These are phyloP conservation scores for Casuarina cunninghamiana DNA, from an alignment of 306 rosid genomes.

Conservation along the genomic window DNA sequence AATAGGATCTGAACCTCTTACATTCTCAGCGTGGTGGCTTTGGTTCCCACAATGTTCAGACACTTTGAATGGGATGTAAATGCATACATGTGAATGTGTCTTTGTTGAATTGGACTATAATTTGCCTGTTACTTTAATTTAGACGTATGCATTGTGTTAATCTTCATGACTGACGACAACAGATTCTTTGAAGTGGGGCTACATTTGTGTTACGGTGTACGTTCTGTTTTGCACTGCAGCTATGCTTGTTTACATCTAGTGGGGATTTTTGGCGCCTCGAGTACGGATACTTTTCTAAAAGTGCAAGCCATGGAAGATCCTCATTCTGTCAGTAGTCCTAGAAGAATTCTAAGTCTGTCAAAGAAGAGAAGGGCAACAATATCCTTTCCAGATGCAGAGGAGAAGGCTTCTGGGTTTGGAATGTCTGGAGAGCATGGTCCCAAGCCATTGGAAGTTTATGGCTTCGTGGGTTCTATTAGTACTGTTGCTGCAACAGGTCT, in stretches of 20 bases:
- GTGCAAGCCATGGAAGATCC: constrained; percentile 64
- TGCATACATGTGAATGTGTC: not conserved
- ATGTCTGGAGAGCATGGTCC: constrained; percentile 75
- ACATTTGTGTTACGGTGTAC: not conserved
- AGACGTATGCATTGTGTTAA: not conserved
- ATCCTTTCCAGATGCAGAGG: constrained; percentile 47
- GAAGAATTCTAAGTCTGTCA: constrained; percentile 72
- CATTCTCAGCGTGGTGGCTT: not conserved
- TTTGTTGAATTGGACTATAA: no score
- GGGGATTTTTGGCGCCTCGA: not conserved
- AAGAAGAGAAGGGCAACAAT: constrained; percentile 54
- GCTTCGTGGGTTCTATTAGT: constrained; percentile 88
- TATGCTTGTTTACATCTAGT: not conserved
- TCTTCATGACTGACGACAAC: not conserved
- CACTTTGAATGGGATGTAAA: not conserved
- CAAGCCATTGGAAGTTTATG: constrained; percentile 88
- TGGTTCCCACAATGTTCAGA: not conserved
- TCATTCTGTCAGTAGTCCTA: constrained; percentile 75
- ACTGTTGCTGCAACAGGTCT: constrained; percentile 76
- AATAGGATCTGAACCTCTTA: no score
- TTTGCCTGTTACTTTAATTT: not conserved
- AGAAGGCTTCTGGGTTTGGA: constrained; percentile 52
- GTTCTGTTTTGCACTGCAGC: not conserved
- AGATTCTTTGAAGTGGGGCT: not conserved
- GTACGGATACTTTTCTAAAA: constrained; percentile 11